Conservation (phyloP, 208 protist genomes). For the Angomonas ambiguus region DNA sequence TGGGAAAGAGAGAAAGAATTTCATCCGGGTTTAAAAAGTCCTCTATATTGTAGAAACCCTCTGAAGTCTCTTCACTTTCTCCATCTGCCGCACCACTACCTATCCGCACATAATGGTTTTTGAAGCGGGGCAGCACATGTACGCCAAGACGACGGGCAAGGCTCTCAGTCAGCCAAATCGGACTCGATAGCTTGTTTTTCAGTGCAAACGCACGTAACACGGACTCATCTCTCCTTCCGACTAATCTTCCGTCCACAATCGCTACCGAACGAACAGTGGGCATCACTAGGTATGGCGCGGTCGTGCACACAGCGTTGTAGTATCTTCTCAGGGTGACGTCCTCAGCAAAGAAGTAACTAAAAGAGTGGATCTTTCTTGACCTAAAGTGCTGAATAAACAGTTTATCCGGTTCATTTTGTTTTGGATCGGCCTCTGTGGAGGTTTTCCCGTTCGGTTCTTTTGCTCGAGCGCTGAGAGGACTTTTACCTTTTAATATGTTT, state of each 20-base stretch:
- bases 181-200: constrained; percentile 84
- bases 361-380: neutral
- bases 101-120: constrained; percentile 61
- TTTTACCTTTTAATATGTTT: constrained; percentile 12
- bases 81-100: constrained; percentile 44
- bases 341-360: constrained; percentile 69
- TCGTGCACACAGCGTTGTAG: constrained; percentile 79
- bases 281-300: constrained; percentile 67
- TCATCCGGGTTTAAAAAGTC: constrained; percentile 67
- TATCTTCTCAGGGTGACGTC: constrained; percentile 82
- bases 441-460: too few relatives aligned
- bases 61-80: constrained; percentile 38
- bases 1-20: constrained; percentile 79
- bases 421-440: neutral
- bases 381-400: neutral
- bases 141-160: constrained; percentile 60
- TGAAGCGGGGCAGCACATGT: constrained; percentile 45
- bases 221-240: constrained; percentile 74
- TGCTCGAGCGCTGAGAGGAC: too few relatives aligned
- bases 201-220: constrained; percentile 69
- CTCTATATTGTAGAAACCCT: constrained; percentile 86
- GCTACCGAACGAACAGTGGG: constrained; percentile 76
- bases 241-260: constrained; percentile 70
- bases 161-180: constrained; percentile 73
- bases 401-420: neutral